Conservation (phyloP, 257 asterid genomes). For the Solanum neorickii region DNA sequence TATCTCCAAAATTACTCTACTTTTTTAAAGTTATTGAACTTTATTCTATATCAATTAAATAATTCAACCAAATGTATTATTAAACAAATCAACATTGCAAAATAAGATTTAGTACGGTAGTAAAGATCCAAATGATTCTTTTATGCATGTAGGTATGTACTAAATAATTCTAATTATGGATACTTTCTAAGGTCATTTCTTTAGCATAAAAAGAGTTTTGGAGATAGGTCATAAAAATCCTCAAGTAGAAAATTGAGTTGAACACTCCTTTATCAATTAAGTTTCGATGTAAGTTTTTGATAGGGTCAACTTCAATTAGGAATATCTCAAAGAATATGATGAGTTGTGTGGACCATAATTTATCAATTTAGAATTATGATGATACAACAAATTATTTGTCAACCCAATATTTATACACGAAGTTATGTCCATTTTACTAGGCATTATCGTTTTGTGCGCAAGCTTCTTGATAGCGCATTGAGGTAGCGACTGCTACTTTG, state of each 20-base stretch:
- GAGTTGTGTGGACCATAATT: neutral
- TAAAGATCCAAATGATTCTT: neutral
- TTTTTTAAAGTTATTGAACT: too few species aligned
- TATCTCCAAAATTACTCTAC: neutral
- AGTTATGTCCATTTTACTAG: neutral
- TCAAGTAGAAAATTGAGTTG: neutral
- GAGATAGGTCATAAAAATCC: neutral
- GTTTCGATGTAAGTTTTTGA: neutral
- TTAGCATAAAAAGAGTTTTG: neutral
- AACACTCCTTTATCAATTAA: neutral
- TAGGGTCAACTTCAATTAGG: neutral
- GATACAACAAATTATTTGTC: neutral
- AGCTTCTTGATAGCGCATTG: neutral
- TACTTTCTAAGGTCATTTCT: neutral
- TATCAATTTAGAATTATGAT: neutral
- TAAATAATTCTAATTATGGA: too few species aligned
- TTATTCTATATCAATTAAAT: too few species aligned
- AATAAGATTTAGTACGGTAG: neutral
- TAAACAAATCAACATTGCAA: too few species aligned
- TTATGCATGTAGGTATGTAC: neutral
- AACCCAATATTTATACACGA: neutral
- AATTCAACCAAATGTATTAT: too few species aligned
- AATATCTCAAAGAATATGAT: neutral
- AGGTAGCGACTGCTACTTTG: neutral
- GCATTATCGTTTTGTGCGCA: neutral